Evolutionary conservation across 305 asterid genomes (phyloP).

Genomic region (Withania somnifera): DNA sequence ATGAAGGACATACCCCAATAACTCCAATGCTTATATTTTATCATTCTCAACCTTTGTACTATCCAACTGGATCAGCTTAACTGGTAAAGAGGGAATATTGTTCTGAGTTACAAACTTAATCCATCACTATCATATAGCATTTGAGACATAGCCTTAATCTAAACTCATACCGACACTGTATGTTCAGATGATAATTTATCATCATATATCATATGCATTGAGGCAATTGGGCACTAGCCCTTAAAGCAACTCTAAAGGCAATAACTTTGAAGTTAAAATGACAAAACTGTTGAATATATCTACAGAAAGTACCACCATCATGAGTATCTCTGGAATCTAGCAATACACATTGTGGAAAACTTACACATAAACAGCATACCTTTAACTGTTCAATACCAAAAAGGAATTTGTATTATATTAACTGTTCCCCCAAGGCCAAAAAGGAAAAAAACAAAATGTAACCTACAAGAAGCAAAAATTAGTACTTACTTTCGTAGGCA

Average conservation of each 20-base stretch:
- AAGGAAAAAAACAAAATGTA: not conserved
- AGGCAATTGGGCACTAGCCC: not conserved
- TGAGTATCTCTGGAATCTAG: not conserved
- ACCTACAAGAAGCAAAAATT: not conserved
- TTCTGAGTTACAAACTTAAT: not conserved
- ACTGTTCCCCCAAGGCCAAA: not conserved
- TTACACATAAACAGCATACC: not conserved
- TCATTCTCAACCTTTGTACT: not conserved
- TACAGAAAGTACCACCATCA: not conserved
- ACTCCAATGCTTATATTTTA: not conserved
- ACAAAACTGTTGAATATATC: not conserved
- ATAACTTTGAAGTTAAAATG: not conserved
- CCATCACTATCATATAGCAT: not conserved
- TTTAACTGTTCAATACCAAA: not conserved
- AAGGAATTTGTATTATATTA: not conserved
- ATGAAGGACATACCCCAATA: not conserved
- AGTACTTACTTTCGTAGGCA: constrained; percentile 86
- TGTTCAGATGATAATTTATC: not conserved
- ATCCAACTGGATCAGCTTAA: constrained; percentile 3
- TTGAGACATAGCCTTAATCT: not conserved
- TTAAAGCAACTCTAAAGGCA: not conserved
- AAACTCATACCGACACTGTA: not conserved
- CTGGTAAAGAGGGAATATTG: not conserved
- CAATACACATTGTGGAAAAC: not conserved
- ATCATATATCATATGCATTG: not conserved